Evolutionary conservation across 176 grass and related monocot species (phyloP).

Genomic region (Melocanna baccifera): DNA sequence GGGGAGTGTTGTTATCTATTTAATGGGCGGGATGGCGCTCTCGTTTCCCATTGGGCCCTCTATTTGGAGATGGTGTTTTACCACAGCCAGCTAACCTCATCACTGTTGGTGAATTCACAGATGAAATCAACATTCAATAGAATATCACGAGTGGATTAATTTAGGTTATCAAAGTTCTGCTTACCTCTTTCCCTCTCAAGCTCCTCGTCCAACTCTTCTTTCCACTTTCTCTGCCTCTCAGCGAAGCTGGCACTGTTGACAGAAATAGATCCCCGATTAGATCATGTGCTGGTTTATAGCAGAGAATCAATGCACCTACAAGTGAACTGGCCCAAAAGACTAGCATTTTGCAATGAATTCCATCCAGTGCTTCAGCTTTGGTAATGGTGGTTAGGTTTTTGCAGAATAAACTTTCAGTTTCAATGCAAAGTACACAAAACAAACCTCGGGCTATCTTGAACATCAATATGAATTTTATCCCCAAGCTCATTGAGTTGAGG

Average conservation of each 20-base stretch:
- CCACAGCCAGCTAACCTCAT: conserved; percentile 67
- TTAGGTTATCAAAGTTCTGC: conserved; percentile 9
- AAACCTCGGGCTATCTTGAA: conserved; percentile 68
- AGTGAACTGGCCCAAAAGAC: not conserved
- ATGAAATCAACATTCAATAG: conserved; percentile 14
- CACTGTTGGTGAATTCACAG: conserved; percentile 49
- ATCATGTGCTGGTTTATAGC: conserved; percentile 16
- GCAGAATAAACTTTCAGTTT: not conserved
- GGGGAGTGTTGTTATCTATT: not conserved
- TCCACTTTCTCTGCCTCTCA: conserved; percentile 82
- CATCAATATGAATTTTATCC: conserved; percentile 45
- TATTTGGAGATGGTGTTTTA: conserved; percentile 72
- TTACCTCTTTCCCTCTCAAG: conserved; percentile 93
- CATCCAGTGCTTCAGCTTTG: not conserved
- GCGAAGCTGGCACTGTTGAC: conserved; percentile 59
- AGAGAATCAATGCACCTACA: not conserved
- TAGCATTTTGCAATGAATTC: conserved; percentile 7
- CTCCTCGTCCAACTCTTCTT: conserved; percentile 87
- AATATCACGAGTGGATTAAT: not conserved
- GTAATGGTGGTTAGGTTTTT: conserved; percentile 21
- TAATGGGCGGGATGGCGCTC: conserved; percentile 47
- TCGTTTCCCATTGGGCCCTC: conserved; percentile 50
- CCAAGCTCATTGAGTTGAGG: conserved; percentile 59
- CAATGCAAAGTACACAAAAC: not conserved
- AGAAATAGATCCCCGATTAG: conserved; percentile 34